phyloP scores from a whole-genome alignment of 2,329 filamentous ascomycete genomes.

The Magnaporthiopsis rhizophila region DNA sequence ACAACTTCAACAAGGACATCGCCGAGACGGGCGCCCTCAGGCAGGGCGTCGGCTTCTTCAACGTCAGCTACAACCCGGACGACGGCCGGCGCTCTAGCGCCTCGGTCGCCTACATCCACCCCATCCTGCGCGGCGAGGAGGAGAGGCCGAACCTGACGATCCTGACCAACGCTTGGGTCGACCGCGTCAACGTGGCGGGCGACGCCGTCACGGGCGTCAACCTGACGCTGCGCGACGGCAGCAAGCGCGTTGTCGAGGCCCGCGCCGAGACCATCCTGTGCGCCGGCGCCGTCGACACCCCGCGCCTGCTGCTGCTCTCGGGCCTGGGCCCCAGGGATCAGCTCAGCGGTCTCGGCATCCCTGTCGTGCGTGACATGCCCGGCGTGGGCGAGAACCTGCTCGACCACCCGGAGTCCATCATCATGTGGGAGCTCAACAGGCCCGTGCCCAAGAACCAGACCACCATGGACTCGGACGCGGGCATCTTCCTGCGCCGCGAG shows the following conservation, averaged over 20 bases:
- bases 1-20: constrained; percentile 85
- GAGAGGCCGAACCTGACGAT: constrained; percentile 76
- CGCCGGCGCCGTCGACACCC: constrained; percentile 75
- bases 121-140: constrained; percentile 77
- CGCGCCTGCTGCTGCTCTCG: constrained; percentile 54
- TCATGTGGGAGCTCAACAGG: constrained; percentile 70
- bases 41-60: constrained; percentile 82
- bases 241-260: constrained; percentile 48
- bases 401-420: constrained; percentile 53
- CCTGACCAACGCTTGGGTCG: constrained; percentile 82
- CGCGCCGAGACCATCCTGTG: constrained; percentile 72
- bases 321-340: constrained; percentile 48
- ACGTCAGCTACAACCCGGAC: constrained; percentile 84
- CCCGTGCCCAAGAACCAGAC: constrained; percentile 71
- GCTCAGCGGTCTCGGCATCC: constrained; percentile 44
- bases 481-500: constrained; percentile 79
- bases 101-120: constrained; percentile 87
- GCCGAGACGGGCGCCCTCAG: constrained; percentile 62
- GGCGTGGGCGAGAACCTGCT: constrained; percentile 54
- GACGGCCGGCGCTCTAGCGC: constrained; percentile 77
- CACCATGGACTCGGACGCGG: constrained; percentile 85
- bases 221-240: constrained; percentile 49
- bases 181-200: constrained; percentile 64
- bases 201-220: constrained; percentile 67
- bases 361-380: constrained; percentile 47